A percentile compares a stretch with the other conserved stretches of the same genome.
Conservation (phyloP, 2,329 filamentous ascomycete species). For the Neopestalotiopsis rosae region DNA sequence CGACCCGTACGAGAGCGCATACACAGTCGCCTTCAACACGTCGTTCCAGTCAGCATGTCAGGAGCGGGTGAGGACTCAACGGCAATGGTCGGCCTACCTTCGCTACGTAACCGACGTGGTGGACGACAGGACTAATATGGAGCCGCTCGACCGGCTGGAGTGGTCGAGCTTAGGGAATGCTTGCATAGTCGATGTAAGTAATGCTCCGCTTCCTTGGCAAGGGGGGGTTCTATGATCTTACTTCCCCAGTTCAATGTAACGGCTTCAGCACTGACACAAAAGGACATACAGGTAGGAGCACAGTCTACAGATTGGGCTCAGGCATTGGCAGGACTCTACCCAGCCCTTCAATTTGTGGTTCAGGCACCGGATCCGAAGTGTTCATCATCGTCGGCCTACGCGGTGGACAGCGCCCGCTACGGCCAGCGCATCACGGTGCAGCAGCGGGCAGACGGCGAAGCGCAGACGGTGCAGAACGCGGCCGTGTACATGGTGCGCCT, state of each 20-base stretch:
- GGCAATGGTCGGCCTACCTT: constrained; percentile 11
- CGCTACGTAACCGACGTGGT: constrained; percentile 14
- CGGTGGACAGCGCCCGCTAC: constrained; percentile 18
- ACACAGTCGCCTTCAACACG: constrained; percentile 9
- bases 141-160: constrained; percentile 1
- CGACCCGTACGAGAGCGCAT: background rate
- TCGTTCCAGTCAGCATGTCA: constrained; percentile 2
- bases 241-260: too few species aligned
- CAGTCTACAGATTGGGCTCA: background rate
- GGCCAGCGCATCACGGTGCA: constrained; percentile 2
- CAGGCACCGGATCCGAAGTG: constrained; percentile 23
- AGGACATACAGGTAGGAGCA: background rate
- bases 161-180: constrained; percentile 8
- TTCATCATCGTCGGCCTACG: background rate
- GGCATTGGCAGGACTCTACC: background rate
- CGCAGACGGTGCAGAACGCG: background rate
- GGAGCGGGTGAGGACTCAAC: constrained; percentile 19
- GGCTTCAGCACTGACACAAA: too few species aligned
- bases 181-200: constrained; percentile 15
- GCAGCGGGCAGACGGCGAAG: background rate
- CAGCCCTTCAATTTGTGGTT: constrained; percentile 32
- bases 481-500: constrained; percentile 14
- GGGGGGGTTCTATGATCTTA: too few species aligned
- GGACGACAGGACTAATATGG: background rate
- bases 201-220: background rate